Conservation (phyloP, 768 basidiomycete genomes). For the Fomitopsis serialis region DNA sequence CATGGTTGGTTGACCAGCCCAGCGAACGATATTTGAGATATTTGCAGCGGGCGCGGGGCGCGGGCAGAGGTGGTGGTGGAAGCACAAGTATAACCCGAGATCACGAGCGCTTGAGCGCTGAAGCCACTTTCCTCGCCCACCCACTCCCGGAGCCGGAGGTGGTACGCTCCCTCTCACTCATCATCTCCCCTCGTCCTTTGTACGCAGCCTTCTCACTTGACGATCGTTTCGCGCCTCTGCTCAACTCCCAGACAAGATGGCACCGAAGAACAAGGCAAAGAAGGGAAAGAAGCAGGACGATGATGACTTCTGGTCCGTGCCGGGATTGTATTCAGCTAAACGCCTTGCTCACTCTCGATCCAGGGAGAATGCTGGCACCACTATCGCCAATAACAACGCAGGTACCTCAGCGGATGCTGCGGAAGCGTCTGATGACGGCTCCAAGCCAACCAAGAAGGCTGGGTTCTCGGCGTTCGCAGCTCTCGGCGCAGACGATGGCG, state of each 20-base stretch:
- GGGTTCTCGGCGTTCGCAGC: constrained; percentile 51
- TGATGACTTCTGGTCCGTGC: constrained; percentile 71
- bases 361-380: constrained; percentile 65
- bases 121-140: not conserved
- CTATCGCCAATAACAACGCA: constrained; percentile 38
- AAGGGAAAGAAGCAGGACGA: constrained; percentile 81
- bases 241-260: constrained; percentile 28
- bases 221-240: not conserved
- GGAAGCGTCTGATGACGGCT: constrained; percentile 40
- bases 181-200: not conserved
- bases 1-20: constrained; percentile 43
- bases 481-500: constrained; percentile 36
- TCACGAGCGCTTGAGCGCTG: not conserved
- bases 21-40: not conserved
- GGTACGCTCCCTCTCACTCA: not conserved
- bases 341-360: not conserved
- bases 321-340: constrained; percentile 5
- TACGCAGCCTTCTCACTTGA: not conserved
- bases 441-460: constrained; percentile 20
- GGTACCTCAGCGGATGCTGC: constrained; percentile 21
- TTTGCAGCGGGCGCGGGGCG: not conserved
- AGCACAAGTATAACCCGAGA: not conserved
- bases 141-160: not conserved
- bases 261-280: constrained; percentile 79
- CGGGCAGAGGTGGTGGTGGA: not conserved